Evolutionary conservation across 2,329 filamentous ascomycete genomes (phyloP).

Genomic region (Cordyceps fumosorosea): DNA sequence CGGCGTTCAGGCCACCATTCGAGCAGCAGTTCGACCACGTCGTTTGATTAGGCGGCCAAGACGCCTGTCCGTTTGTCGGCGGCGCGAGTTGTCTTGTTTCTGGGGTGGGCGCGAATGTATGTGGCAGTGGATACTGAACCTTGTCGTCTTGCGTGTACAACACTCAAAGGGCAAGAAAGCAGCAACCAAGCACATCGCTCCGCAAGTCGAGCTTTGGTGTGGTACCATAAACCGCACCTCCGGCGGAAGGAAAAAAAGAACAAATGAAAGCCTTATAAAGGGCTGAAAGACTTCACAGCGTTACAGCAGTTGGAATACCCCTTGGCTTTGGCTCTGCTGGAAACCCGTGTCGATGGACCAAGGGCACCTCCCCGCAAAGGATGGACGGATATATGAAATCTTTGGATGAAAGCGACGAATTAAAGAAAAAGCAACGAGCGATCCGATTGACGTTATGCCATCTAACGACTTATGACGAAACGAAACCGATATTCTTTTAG

Average conservation of each 20-base stretch:
- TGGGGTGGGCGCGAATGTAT: background rate
- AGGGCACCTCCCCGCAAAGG: background rate
- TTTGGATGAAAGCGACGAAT: constrained; percentile 9
- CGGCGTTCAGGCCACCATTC: constrained; percentile 52
- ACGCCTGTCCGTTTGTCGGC: background rate
- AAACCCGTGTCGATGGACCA: too few relatives aligned
- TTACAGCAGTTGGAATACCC: constrained; percentile 24
- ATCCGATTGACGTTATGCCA: constrained; percentile 16
- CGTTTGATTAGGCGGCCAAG: constrained; percentile 42
- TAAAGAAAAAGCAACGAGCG: constrained; percentile 13
- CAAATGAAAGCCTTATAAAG: constrained; percentile 20
- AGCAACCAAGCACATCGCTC: background rate
- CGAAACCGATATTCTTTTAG: constrained; percentile 18
- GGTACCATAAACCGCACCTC: background rate
- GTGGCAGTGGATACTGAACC: background rate
- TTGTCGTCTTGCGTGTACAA: background rate
- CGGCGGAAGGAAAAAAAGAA: background rate
- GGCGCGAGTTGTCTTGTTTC: background rate
- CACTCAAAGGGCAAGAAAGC: background rate
- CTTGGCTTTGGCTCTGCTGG: constrained; percentile 14
- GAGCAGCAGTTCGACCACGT: constrained; percentile 56
- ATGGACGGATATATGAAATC: constrained; percentile 2
- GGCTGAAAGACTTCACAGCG: constrained; percentile 35
- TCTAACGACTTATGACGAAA: constrained; percentile 21
- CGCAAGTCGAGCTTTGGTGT: background rate